Conservation (phyloP, 2,329 filamentous ascomycete species). For the Bipolaris sorokiniana region DNA sequence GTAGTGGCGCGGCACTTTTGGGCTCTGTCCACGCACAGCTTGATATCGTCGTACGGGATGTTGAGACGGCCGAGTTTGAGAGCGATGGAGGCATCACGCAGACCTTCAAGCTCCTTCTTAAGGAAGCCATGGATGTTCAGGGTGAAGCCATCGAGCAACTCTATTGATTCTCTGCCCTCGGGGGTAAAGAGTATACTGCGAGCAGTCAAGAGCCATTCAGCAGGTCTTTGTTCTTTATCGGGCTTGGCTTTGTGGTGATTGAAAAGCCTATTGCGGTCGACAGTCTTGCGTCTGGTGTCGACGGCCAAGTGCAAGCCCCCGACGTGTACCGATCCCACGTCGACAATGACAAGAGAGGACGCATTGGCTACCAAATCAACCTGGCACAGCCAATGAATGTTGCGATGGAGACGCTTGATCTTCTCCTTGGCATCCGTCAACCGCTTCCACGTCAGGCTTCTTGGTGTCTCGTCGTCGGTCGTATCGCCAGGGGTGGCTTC, state of each 20-base stretch:
- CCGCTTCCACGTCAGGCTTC: conserved; percentile 79
- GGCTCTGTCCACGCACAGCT: conserved; percentile 65
- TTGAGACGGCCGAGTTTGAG: conserved; percentile 91
- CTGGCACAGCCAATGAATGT: conserved; percentile 86
- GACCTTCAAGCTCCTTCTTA: conserved; percentile 81
- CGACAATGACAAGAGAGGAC: conserved; percentile 75
- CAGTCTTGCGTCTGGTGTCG: conserved; percentile 88
- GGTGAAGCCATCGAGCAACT: conserved; percentile 85
- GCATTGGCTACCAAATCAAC: conserved; percentile 87
- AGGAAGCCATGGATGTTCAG: conserved; percentile 92
- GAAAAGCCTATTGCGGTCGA: conserved; percentile 88
- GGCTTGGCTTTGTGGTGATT: conserved; percentile 62
- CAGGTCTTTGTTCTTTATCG: conserved; percentile 71
- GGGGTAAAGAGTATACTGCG: conserved; percentile 88
- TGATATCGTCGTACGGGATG: conserved; percentile 86
- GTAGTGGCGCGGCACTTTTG: conserved; percentile 51
- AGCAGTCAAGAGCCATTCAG: conserved; percentile 90
- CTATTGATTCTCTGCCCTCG: conserved; percentile 81
- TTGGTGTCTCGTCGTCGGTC: conserved; percentile 50
- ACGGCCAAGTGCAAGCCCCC: conserved; percentile 85
- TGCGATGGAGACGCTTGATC: conserved; percentile 83
- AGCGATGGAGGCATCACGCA: conserved; percentile 87
- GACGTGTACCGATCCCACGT: conserved; percentile 83
- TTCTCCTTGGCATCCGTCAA: conserved; percentile 81
- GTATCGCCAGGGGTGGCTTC: conserved; percentile 28